A percentile compares a stretch with the other conserved stretches of the same genome.
Evolutionary conservation across 2,329 filamentous ascomycete genomes (phyloP).

Genomic region (Ceratocystiopsis sp.): DNA sequence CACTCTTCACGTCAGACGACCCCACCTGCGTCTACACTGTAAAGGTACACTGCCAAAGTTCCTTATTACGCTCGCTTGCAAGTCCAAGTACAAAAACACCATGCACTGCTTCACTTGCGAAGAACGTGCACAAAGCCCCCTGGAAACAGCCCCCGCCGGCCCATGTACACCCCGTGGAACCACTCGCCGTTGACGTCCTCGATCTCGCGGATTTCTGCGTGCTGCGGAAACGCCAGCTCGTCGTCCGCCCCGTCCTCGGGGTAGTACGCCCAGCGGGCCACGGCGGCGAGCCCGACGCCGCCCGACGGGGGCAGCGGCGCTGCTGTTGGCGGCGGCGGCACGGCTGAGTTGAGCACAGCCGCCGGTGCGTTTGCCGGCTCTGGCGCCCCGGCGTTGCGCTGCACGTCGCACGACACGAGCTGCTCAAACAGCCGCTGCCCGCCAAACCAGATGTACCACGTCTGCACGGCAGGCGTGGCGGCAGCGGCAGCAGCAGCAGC

Average conservation of each 20-base stretch:
- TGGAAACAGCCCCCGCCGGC: conserved; percentile 62
- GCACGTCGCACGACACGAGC: conserved; percentile 34
- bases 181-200: conserved; percentile 85
- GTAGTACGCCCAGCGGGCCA: conserved; percentile 64
- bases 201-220: conserved; percentile 67
- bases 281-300: conserved; percentile 45
- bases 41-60: too few species aligned
- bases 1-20: too few species aligned
- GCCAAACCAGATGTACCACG: conserved; percentile 14
- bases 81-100: too few species aligned
- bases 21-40: too few species aligned
- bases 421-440: conserved; percentile 23
- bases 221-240: conserved; percentile 69
- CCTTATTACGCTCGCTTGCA: too few species aligned
- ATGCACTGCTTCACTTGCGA: background rate
- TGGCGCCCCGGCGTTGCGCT: conserved; percentile 15
- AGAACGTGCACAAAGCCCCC: conserved; percentile 45
- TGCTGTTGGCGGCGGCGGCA: conserved; percentile 8
- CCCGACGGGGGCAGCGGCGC: conserved; percentile 54
- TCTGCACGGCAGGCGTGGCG: background rate
- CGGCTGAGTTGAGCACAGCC: background rate
- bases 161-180: conserved; percentile 77
- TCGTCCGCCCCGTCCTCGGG: conserved; percentile 47
- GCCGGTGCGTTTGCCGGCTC: conserved; percentile 5
- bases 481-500: conserved; percentile 1